A percentile compares a stretch with the other conserved stretches of the same genome.
Evolutionary conservation across 2,329 filamentous ascomycete species (phyloP).

Genomic region (Nectriaceae sp.): DNA sequence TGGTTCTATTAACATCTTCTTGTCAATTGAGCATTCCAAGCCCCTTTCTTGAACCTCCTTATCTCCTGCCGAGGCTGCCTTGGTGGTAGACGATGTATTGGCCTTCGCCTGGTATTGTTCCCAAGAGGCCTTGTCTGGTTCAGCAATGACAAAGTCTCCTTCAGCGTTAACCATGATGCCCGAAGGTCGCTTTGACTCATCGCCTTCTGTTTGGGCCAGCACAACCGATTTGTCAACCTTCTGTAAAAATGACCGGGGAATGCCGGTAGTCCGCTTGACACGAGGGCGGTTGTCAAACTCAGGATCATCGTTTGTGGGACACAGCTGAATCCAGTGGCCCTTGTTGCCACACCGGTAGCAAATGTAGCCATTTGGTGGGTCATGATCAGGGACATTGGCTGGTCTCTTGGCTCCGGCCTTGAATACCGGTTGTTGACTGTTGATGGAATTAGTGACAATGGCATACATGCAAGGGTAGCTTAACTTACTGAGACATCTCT

Average conservation of each 20-base stretch:
- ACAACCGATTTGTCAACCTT: conserved; percentile 90
- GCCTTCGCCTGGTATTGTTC: conserved; percentile 95
- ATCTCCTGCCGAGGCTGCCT: conserved; percentile 73
- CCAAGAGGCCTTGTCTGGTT: conserved; percentile 95
- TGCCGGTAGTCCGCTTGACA: conserved; percentile 95
- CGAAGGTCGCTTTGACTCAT: conserved; percentile 81
- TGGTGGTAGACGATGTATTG: conserved; percentile 82
- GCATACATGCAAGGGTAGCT: conserved; percentile 7
- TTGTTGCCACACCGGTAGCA: conserved; percentile 97
- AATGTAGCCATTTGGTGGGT: conserved; percentile 90
- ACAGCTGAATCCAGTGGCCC: conserved; percentile 98
- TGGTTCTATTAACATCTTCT: conserved; percentile 96
- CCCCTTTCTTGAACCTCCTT: conserved; percentile 87
- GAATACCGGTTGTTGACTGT: conserved; percentile 62
- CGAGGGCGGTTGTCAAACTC: conserved; percentile 92
- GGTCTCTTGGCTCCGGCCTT: conserved; percentile 66
- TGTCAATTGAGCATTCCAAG: conserved; percentile 93
- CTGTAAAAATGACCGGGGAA: conserved; percentile 92
- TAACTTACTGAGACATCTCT: conserved; percentile 77
- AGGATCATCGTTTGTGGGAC: conserved; percentile 97
- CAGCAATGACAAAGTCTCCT: conserved; percentile 94
- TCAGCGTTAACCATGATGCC: conserved; percentile 98
- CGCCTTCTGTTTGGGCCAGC: conserved; percentile 70
- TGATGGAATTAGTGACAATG: conserved; percentile 33
- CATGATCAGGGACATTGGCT: conserved; percentile 83